Conservation (phyloP, 805 yeast species). For the Zygoascus biomembranicola region DNA sequence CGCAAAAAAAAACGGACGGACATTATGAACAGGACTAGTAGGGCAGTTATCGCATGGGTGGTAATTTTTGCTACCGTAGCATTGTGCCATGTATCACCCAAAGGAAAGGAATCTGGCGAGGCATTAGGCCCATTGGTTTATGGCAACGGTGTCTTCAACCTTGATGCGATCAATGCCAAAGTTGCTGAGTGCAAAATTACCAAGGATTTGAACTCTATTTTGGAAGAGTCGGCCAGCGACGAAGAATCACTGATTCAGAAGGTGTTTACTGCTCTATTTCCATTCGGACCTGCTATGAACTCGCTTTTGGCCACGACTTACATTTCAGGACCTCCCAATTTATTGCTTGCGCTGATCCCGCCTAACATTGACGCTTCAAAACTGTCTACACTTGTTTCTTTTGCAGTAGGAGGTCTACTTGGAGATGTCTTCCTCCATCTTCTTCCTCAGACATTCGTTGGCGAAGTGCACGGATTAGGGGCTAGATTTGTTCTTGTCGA, state of each 20-base stretch:
- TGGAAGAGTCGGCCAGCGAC: constrained; percentile 14
- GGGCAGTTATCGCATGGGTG: background rate
- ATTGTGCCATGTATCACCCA: background rate
- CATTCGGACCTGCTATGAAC: constrained; percentile 49
- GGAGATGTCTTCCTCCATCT: constrained; percentile 71
- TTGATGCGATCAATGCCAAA: constrained; percentile 26
- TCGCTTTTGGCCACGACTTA: constrained; percentile 55
- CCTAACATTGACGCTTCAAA: constrained; percentile 44
- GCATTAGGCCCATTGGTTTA: constrained; percentile 21
- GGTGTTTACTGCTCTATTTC: constrained; percentile 33
- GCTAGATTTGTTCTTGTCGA: constrained; percentile 41
- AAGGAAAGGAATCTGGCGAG: background rate
- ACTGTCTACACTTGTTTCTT: constrained; percentile 50
- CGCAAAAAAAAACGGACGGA: too few relatives aligned
- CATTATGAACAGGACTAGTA: too few relatives aligned
- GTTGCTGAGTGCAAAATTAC: constrained; percentile 33
- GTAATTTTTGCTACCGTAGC: background rate
- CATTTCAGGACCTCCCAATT: constrained; percentile 58
- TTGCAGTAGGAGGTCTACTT: constrained; percentile 68
- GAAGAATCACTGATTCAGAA: constrained; percentile 30
- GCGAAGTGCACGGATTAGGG: constrained; percentile 37
- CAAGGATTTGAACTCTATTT: constrained; percentile 28
- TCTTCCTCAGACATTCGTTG: constrained; percentile 58
- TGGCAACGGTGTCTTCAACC: constrained; percentile 37
- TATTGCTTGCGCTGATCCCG: constrained; percentile 49